Base-by-base conservation (phyloP, 2,329 filamentous ascomycete genomes). In the Fulvia fulva region DNA sequence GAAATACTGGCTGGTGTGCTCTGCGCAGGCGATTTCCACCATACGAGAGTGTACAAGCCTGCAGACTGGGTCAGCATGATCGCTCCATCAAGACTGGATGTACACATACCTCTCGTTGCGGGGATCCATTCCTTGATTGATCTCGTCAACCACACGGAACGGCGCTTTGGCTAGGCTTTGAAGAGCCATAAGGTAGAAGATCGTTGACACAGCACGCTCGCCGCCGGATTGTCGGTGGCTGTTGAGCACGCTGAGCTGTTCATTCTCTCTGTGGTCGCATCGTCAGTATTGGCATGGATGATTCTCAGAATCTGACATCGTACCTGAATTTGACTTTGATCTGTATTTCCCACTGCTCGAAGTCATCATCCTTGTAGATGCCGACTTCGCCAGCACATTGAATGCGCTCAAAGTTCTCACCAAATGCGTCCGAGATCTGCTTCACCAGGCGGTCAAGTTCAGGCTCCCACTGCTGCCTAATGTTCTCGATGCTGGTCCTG, bases 121-220 rank as follows among this genome's bases (percentile, higher is more conserved):
- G 45, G 93, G 94, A 74, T 99, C 94, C 94, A 99, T 99, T 65
- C 94, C 94, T 77, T 99, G 94, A 72, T 99, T 99, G 81, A 99
- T 99, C 78, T 99, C 94, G 75, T 99, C 94, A 59, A 99, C 94
- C 51, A 99, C 93, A 53, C 94, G 91, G 83, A 99, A 99, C 1
- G 94, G 94, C 3, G 92, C 91, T 68, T 91, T 89, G 16, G 94
- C 93, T 68, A 99, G 87, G 51, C 90, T 90, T 74, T 99, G 94
- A 25, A 99, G 83, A 5, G 94, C 91, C 92, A 99, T 97, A 57
- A 99, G 90, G 77, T 95, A 99, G 81, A 97, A 99, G 71, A 97
- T 96, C 14, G 94, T 99, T 22, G 91, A 96, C 22, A 99, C 93
- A 23, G 94, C 91, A 59, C 94, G 88, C 77, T 99, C 94, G 63